Evolutionary conservation across 2,329 filamentous ascomycete genomes (phyloP), one percentile per base, ranked within the genome.

Genomic region (Cladosporium sp.): DNA sequence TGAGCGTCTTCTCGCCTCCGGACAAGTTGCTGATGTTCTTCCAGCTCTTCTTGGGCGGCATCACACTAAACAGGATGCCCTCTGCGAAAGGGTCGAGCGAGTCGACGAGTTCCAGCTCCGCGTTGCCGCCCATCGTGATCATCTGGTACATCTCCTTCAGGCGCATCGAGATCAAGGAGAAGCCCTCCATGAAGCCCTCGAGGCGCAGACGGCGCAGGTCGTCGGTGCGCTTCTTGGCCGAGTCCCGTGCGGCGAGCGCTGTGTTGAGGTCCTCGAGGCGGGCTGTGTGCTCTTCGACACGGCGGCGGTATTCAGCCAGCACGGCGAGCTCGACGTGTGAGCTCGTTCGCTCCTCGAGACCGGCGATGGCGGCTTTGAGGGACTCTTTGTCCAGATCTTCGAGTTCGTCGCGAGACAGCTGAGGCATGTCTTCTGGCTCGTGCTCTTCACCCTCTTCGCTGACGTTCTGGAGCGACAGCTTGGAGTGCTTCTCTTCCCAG

Each of bases 131-230:
- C 90, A 99, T 97, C 18, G 93, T 99, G 68, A 99, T 99, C 91
- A 99, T 96, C 68, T 99, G 93, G 73, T 99, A 99, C 93, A 99
- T 99, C 66, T 99, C 93, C 75, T 99, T 99, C 40, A 99, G 78
- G 1, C 92, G 87, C 19, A 96, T 78, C 1, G 92, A 97, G 69
- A 99, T 99, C 56, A 83, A 86, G 63, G 86, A 86, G 74, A 99
- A 97, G 34, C 95, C 93, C 66, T 95, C 89, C 91, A 97, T 97
- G 79, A 99, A 99, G 30, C 93, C 92, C 61, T 96, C 92, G 7
- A 97, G 78, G 24, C 93, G 88, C 43, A 96, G 77, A 12, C 89
- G 87, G 11, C 93, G 88, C 47, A 99, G 83, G 58, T 96, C 90
- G 63, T 97, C 92, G 61, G 91, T 90, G 7, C 90, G 86, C 66